These are phyloP conservation scores for Wickerhamiella vanderwaltii DNA, from an alignment of 805 yeast species.

Conservation along the genomic window DNA sequence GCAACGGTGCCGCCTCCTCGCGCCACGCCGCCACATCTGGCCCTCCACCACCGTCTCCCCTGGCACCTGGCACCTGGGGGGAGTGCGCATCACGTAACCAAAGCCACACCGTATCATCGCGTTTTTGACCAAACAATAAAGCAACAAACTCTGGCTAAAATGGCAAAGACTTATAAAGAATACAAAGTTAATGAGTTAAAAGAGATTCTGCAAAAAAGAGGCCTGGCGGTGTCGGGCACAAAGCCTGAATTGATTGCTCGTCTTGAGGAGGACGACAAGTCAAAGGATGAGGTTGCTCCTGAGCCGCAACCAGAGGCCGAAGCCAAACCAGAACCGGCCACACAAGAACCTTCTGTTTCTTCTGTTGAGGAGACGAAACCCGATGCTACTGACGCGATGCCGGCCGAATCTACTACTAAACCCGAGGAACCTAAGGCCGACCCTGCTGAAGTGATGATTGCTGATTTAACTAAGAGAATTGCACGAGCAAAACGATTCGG, in stretches of 20 bases:
- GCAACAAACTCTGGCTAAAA: neutral
- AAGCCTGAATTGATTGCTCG: slow-evolving; percentile 66
- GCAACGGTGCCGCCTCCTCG: too few relatives aligned
- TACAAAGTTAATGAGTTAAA: slow-evolving; percentile 62
- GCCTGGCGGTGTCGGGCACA: slow-evolving; percentile 60
- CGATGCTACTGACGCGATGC: slow-evolving; percentile 4
- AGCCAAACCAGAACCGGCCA: slow-evolving; percentile 13
- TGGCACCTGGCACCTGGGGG: too few relatives aligned
- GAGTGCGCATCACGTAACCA: neutral
- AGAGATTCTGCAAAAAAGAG: slow-evolving; percentile 54
- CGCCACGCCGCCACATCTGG: too few relatives aligned
- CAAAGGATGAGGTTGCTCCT: neutral
- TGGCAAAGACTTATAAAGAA: slow-evolving; percentile 16
- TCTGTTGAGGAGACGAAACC: slow-evolving; percentile 11
- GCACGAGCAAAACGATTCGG: slow-evolving; percentile 71
- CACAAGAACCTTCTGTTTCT: neutral
- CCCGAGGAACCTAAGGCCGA: slow-evolving; percentile 15
- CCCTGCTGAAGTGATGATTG: slow-evolving; percentile 37
- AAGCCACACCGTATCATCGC: neutral
- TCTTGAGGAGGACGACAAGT: slow-evolving; percentile 44
- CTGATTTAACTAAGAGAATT: slow-evolving; percentile 52
- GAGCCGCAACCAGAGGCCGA: slow-evolving; percentile 15
- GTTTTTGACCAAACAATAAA: neutral
- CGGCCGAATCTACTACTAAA: slow-evolving; percentile 14
- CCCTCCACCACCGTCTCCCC: too few relatives aligned